phyloP scores from a whole-genome alignment of 176 grass and related monocot genomes.

The Avena insularis region DNA sequence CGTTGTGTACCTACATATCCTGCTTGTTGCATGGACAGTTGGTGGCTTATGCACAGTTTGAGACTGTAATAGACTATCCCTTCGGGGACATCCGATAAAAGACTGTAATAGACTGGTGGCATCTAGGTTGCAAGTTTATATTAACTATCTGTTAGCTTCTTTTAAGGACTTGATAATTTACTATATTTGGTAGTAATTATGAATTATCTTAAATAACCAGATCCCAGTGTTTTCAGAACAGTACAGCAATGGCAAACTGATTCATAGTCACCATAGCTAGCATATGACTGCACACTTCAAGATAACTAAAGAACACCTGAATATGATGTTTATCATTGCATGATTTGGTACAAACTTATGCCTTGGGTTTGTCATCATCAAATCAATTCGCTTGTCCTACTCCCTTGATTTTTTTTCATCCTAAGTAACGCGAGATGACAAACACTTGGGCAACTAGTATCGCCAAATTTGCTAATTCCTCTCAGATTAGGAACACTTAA shows the following conservation, averaged over 20 bases:
- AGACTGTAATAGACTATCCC: neutral
- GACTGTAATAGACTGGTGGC: conserved; percentile 1
- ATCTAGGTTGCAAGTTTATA: conserved; percentile 23
- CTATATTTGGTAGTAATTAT: conserved; percentile 14
- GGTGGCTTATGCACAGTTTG: conserved; percentile 16
- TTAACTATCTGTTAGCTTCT: neutral
- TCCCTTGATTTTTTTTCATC: neutral
- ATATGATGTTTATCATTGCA: conserved; percentile 11
- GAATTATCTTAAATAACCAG: conserved; percentile 28
- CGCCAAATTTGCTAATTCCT: conserved; percentile 3
- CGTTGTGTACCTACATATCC: conserved; percentile 4
- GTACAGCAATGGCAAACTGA: neutral
- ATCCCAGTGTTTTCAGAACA: conserved; percentile 17
- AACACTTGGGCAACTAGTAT: conserved; percentile 36
- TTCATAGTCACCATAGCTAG: neutral
- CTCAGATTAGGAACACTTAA: neutral
- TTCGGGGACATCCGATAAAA: no score
- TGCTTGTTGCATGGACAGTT: conserved; percentile 10
- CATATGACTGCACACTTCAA: conserved; percentile 4
- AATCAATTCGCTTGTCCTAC: conserved; percentile 10
- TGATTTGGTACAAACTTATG: conserved; percentile 14
- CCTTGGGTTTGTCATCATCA: neutral
- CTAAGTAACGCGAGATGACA: neutral
- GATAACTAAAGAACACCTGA: neutral
- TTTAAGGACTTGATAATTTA: neutral